These are phyloP conservation scores for Penicillium turbatum DNA, from an alignment of 495 filamentous ascomycete genomes.

Conservation along the genomic window DNA sequence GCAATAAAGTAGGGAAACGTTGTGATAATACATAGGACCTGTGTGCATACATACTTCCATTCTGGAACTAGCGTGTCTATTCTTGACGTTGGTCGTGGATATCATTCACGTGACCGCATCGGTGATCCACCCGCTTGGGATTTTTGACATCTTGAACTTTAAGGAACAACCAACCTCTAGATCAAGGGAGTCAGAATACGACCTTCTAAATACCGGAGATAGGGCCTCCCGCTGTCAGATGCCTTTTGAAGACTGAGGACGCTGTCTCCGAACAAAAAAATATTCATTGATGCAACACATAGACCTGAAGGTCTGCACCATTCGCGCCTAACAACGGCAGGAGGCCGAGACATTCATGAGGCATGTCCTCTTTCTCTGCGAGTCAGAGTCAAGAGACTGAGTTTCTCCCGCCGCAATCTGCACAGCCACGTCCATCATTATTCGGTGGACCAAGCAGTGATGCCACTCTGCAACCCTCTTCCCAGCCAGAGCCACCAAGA, in stretches of 20 bases:
- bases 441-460: conserved; percentile 40
- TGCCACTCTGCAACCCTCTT: conserved; percentile 24
- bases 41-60: background rate
- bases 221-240: too few relatives aligned
- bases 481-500: conserved; percentile 16
- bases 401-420: conserved; percentile 32
- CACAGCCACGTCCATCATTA: conserved; percentile 33
- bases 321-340: background rate
- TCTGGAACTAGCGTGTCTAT: background rate
- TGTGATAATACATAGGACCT: too few relatives aligned
- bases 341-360: conserved; percentile 13
- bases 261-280: background rate
- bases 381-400: conserved; percentile 18
- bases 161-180: background rate
- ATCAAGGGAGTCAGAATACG: background rate
- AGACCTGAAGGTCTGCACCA: background rate
- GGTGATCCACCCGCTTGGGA: conserved; percentile 1
- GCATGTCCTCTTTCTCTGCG: conserved; percentile 36
- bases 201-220: background rate
- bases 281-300: conserved; percentile 1
- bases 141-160: conserved; percentile 6
- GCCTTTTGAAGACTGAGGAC: background rate
- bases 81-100: background rate
- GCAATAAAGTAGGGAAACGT: too few relatives aligned
- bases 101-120: background rate